phyloP scores from a whole-genome alignment of 768 basidiomycete genomes.

The Podaxis sp. region DNA sequence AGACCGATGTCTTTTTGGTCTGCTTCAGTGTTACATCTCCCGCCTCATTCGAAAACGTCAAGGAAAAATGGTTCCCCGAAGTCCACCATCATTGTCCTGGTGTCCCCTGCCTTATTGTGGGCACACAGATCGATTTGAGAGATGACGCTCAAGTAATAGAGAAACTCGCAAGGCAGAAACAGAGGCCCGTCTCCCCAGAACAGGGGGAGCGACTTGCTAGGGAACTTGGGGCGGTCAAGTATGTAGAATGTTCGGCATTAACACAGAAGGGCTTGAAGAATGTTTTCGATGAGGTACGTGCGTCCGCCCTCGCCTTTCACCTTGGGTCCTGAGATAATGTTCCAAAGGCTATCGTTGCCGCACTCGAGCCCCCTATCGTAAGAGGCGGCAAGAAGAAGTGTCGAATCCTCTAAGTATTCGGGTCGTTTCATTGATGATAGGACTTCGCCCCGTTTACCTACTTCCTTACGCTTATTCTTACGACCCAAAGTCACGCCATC shows the following conservation, averaged over 20 bases:
- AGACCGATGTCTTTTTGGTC: constrained; percentile 99
- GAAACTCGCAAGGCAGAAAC: constrained; percentile 95
- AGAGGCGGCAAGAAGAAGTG: constrained; percentile 77
- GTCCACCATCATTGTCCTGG: constrained; percentile 99
- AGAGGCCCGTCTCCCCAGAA: constrained; percentile 84
- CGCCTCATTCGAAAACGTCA: constrained; percentile 99
- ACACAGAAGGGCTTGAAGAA: constrained; percentile 99
- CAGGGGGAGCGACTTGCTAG: constrained; percentile 93
- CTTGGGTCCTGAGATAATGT: constrained; percentile 7
- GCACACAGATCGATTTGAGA: constrained; percentile 95
- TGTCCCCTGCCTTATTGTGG: constrained; percentile 98
- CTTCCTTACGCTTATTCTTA: constrained; percentile 25
- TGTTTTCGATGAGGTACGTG: constrained; percentile 96
- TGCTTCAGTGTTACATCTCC: constrained; percentile 99
- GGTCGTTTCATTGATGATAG: constrained; percentile 15
- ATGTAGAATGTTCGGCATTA: constrained; percentile 97
- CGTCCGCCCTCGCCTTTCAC: constrained; percentile 1
- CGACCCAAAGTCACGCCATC: constrained; percentile 35
- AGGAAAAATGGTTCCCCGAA: constrained; percentile 99
- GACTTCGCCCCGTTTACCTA: constrained; percentile 19
- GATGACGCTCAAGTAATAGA: constrained; percentile 92
- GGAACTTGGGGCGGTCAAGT: constrained; percentile 97
- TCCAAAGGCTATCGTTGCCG: constrained; percentile 91
- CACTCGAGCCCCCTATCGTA: constrained; percentile 93
- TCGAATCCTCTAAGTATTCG: constrained; percentile 67